A percentile compares a stretch with the other conserved stretches of the same genome.
Conservation (phyloP, 139 green algal species). For the Nannochloris sp. region DNA sequence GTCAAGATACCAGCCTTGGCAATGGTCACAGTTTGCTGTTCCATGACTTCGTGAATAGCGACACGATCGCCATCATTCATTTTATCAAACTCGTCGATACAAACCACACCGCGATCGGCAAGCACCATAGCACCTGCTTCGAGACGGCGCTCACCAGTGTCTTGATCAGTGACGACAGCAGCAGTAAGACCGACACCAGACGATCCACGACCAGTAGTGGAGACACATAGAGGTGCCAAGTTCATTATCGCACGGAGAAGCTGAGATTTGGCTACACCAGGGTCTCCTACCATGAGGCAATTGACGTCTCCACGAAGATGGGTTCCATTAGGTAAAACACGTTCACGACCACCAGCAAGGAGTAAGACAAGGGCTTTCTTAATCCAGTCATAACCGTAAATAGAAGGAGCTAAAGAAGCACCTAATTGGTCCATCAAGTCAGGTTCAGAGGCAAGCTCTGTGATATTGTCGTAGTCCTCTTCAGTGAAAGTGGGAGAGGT, state of each 20-base stretch:
- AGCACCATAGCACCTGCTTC: conserved; percentile 98
- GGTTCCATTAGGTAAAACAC: conserved; percentile 58
- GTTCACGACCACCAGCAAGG: conserved; percentile 61
- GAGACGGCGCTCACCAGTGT: conserved; percentile 89
- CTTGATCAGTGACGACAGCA: conserved; percentile 85
- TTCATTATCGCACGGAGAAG: conserved; percentile 93
- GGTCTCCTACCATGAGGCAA: conserved; percentile 75
- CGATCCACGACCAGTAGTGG: conserved; percentile 91
- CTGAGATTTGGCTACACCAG: conserved; percentile 69
- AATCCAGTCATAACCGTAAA: conserved; percentile 88
- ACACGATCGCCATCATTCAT: conserved; percentile 97
- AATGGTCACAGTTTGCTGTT: conserved; percentile 98
- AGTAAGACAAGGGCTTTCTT: conserved; percentile 83
- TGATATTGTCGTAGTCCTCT: conserved; percentile 41
- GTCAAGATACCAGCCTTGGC: conserved; percentile 97
- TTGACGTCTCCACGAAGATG: conserved; percentile 98
- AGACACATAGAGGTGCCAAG: conserved; percentile 83
- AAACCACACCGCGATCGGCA: conserved; percentile 94
- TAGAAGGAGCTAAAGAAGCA: conserved; percentile 86
- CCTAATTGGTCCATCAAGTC: conserved; percentile 77
- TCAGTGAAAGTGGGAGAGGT: conserved; percentile 18
- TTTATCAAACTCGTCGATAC: conserved; percentile 99
- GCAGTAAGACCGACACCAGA: conserved; percentile 96
- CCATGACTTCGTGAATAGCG: conserved; percentile 98
- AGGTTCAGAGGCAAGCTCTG: conserved; percentile 31